These are phyloP conservation scores for Sanguinoderma infundibulare DNA, from an alignment of 1,284 basidiomycete species.

Conservation along the genomic window DNA sequence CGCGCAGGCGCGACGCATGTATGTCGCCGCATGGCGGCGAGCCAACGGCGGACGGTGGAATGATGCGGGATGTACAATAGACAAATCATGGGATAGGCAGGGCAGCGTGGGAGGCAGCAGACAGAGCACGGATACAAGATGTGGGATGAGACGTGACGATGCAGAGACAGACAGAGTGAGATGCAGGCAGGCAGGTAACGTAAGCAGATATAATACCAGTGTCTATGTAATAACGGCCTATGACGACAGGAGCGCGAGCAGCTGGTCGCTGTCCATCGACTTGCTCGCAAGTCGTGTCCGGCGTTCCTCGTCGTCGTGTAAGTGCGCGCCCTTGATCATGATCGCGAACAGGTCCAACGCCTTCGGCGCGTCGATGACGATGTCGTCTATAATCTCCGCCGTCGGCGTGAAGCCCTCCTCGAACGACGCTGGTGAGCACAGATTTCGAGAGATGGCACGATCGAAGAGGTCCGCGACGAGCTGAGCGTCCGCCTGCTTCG, in stretches of 20 bases:
- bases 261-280: conserved; percentile 59
- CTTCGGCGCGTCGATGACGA: conserved; percentile 88
- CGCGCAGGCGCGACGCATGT: background rate
- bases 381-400: conserved; percentile 83
- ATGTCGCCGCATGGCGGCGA: background rate
- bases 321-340: conserved; percentile 70
- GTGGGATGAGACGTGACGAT: conserved; percentile 4
- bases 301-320: conserved; percentile 66
- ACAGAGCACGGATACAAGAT: conserved; percentile 1
- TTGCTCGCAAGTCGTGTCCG: conserved; percentile 60
- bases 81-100: background rate
- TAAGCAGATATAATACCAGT: conserved; percentile 13
- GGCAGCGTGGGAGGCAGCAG: conserved; percentile 3
- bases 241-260: conserved; percentile 57
- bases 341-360: conserved; percentile 80
- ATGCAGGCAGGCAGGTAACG: conserved; percentile 9
- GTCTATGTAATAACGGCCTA: conserved; percentile 38
- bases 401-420: conserved; percentile 68
- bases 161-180: conserved; percentile 5
- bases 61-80: background rate
- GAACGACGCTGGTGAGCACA: conserved; percentile 60
- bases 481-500: conserved; percentile 85
- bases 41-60: background rate
- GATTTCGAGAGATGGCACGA: conserved; percentile 56
- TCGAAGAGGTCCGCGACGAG: conserved; percentile 75